Percentiles rank a stretch among this genome's conserved stretches.
phyloP scores from a whole-genome alignment of 1,139 yeast genomes.

The Suhomyces wounanorum region DNA sequence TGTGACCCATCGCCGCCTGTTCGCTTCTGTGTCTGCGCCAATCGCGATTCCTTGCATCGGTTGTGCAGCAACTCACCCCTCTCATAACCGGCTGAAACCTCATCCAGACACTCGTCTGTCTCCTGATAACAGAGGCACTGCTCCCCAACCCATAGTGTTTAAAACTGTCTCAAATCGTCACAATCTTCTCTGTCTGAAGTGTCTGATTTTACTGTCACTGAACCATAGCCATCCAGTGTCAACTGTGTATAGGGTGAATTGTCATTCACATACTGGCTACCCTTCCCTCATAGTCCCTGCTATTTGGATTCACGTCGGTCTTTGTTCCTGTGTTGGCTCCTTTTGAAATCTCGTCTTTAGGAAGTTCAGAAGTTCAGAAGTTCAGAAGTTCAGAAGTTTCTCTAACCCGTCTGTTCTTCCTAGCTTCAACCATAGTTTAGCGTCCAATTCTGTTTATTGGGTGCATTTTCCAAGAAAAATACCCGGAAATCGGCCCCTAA shows the following conservation, averaged over 20 bases:
- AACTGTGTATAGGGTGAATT: neutral
- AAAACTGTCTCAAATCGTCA: neutral
- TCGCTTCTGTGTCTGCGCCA: slow-evolving; percentile 5
- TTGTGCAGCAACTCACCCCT: slow-evolving; percentile 9
- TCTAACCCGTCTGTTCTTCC: neutral
- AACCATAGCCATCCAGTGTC: neutral
- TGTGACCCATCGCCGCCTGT: neutral
- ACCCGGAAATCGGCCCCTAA: too few relatives aligned
- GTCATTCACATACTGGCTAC: neutral
- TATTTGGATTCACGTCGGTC: neutral
- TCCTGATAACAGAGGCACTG: slow-evolving; percentile 1
- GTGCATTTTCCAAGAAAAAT: too few relatives aligned
- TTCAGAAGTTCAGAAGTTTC: neutral
- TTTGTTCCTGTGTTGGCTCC: neutral
- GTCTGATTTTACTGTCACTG: neutral
- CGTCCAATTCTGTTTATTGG: neutral
- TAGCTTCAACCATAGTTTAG: neutral
- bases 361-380: neutral
- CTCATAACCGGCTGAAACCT: slow-evolving; percentile 11
- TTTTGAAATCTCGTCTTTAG: neutral
- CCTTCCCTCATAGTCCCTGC: neutral
- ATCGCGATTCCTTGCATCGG: slow-evolving; percentile 12
- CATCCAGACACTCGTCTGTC: slow-evolving; percentile 6
- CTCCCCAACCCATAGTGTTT: neutral
- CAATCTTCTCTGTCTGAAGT: neutral